Evolutionary conservation across 257 asterid species (phyloP), one percentile per base, ranked within the genome.

Genomic region (Nicotiana obtusifolia): DNA sequence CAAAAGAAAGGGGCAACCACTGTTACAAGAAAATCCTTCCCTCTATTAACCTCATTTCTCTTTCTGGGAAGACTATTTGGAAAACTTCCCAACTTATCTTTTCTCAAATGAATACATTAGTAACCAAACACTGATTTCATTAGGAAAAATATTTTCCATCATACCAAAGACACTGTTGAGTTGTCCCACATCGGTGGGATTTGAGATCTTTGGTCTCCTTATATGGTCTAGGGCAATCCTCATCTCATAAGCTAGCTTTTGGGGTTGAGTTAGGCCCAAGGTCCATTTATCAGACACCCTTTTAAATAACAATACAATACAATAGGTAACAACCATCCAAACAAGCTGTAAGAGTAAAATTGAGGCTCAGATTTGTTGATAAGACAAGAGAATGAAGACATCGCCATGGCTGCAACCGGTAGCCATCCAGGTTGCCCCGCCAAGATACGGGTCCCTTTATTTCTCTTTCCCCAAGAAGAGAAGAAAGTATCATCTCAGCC

Each of bases 41-140:
- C 81, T 52, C 78, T 20, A 64, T 31, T 76, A 15, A 82, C 83
- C 85, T 82, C 81, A 60, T 28, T 84, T 76, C 35, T n/a, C 7
- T 10, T 31, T 53, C 53, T 30, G 13, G 13, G n/a, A 44, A 13
- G 22, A 54, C 22, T 77, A 53, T 10, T 4, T 4, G 10, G 57
- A 69, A n/a, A 37, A 69, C n/a, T 37, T n/a, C n/a, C 19, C 57
- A 69, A 10, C 33, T 10, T 47, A n/a, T 68, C 54, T 67, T 52
- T 68, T 68, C 56, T 37, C 10, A 68, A 17, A n/a, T 9, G 77
- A 30, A 33, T 77, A 59, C 10, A 54, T 77, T 37, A 24, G 68
- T 30, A 35, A 78, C 56, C 82, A 78, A 78, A 10, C 17, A 56
- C 67, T 20, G 44, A 69, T 52, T 20, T 9, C 17, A 77, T 77